These are phyloP conservation scores for Benincasa hispida DNA, from an alignment of 306 rosid genomes.

Conservation along the genomic window DNA sequence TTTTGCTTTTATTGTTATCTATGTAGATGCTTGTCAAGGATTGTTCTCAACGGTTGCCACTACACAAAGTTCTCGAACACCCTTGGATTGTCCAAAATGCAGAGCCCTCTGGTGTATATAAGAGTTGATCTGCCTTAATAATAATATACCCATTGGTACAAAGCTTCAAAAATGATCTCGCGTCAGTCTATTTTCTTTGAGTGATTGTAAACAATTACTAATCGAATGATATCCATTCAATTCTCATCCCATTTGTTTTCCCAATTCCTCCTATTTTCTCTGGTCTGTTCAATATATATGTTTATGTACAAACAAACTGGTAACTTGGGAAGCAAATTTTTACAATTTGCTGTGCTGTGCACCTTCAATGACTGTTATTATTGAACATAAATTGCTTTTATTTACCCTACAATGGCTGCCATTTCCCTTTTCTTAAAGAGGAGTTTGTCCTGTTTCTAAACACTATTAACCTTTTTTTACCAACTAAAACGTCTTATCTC, in stretches of 20 bases:
- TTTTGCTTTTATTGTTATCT: background rate
- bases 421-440: background rate
- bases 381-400: background rate
- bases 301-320: background rate
- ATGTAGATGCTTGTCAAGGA: conserved; percentile 90
- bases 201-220: background rate
- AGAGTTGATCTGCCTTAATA: conserved; percentile 21
- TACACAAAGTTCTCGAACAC: conserved; percentile 90
- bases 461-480: no score
- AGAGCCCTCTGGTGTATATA: conserved; percentile 80
- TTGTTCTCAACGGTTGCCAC: conserved; percentile 63
- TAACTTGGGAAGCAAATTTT: background rate
- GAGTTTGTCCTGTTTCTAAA: no score
- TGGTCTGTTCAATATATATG: background rate
- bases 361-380: background rate
- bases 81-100: conserved; percentile 98
- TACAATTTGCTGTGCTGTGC: background rate
- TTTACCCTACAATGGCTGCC: background rate
- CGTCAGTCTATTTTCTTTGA: background rate
- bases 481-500: no score
- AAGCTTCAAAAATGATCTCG: background rate
- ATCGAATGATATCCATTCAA: background rate
- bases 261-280: background rate
- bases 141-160: background rate
- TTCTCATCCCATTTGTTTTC: background rate